Conservation (phyloP, 768 basidiomycete genomes). For the Gloeophyllum trabeum region DNA sequence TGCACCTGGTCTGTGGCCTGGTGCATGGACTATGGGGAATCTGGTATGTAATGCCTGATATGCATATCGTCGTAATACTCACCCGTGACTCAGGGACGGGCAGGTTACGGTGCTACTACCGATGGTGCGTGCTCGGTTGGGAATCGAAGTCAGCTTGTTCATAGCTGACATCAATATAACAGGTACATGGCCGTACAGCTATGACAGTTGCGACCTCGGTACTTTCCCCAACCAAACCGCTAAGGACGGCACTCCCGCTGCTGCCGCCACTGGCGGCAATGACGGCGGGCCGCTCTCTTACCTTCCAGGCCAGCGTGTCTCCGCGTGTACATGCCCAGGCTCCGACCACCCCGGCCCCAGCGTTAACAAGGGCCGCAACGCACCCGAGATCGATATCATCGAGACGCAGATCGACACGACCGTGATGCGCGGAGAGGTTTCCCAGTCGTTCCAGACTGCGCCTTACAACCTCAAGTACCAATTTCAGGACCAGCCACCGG, state of each 20-base stretch:
- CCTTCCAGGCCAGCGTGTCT: conserved; percentile 79
- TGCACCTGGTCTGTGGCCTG: conserved; percentile 81
- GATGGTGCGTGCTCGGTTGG: too few species aligned
- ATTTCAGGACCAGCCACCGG: conserved; percentile 41
- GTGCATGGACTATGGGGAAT: conserved; percentile 28
- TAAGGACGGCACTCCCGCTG: conserved; percentile 43
- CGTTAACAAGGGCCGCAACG: conserved; percentile 51
- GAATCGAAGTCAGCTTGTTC: too few species aligned
- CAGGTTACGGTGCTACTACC: conserved; percentile 84
- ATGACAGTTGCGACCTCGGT: conserved; percentile 77
- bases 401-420: conserved; percentile 65
- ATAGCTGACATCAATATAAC: conserved; percentile 7
- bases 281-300: conserved; percentile 53
- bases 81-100: conserved; percentile 41
- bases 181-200: conserved; percentile 71
- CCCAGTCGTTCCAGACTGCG: conserved; percentile 73
- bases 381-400: conserved; percentile 89
- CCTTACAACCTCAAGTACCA: conserved; percentile 67
- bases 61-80: conserved; percentile 2
- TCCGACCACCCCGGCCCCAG: conserved; percentile 84
- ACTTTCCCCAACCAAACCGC: conserved; percentile 76
- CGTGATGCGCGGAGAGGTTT: conserved; percentile 48
- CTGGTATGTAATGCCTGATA: conserved; percentile 2
- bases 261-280: conserved; percentile 39
- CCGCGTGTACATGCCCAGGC: conserved; percentile 80